Evolutionary conservation across 2,329 filamentous ascomycete species (phyloP).

Genomic region (Dactylellina sp.): DNA sequence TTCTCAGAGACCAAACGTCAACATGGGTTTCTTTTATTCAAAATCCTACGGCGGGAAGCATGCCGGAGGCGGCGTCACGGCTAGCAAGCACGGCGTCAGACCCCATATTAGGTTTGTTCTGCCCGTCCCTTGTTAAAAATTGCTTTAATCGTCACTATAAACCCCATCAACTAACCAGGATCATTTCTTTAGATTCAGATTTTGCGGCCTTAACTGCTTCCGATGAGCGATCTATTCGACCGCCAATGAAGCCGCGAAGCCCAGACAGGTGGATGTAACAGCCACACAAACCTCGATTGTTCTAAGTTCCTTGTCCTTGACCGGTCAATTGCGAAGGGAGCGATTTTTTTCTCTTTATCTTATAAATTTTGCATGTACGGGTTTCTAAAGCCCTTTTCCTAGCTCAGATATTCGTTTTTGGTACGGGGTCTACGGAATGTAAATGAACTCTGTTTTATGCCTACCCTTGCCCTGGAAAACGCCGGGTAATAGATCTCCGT

Average conservation of each 20-base stretch:
- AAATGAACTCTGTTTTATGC: constrained; percentile 8
- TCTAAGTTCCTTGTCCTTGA: constrained; percentile 4
- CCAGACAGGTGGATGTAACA: not conserved
- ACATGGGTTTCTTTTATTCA: constrained; percentile 58
- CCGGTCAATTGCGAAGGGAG: constrained; percentile 15
- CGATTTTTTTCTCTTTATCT: constrained; percentile 13
- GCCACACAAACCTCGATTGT: not conserved
- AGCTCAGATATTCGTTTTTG: constrained; percentile 2
- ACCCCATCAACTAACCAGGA: constrained; percentile 10
- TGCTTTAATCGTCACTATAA: not conserved
- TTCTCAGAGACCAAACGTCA: not conserved
- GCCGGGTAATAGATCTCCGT: constrained; percentile 29
- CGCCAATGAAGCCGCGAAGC: not conserved
- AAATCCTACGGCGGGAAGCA: constrained; percentile 59
- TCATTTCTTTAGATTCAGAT: constrained; percentile 52
- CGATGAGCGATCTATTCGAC: constrained; percentile 42
- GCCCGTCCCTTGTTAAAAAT: not conserved
- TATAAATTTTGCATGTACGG: constrained; percentile 17
- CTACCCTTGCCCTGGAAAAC: constrained; percentile 21
- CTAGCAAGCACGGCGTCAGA: constrained; percentile 58
- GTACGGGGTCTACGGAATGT: constrained; percentile 2
- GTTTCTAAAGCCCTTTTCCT: constrained; percentile 21
- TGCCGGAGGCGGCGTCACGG: constrained; percentile 59
- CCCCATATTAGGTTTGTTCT: constrained; percentile 55
- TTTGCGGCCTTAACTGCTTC: constrained; percentile 61